Evolutionary conservation across 1,284 basidiomycete species (phyloP).

Genomic region (Pisolithus thermaeus): DNA sequence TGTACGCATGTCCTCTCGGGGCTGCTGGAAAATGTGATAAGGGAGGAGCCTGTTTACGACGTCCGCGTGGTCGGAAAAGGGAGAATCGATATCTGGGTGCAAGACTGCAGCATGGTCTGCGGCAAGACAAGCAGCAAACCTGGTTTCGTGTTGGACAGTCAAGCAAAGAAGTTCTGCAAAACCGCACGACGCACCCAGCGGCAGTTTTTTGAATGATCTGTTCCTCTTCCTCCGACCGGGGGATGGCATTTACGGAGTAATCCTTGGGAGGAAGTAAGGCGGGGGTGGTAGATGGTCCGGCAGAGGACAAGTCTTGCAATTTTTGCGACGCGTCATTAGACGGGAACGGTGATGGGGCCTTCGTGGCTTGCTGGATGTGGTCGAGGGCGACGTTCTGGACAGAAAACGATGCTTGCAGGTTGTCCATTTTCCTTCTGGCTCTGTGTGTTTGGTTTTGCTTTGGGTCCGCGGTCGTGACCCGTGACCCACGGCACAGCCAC

Average conservation of each 20-base stretch:
- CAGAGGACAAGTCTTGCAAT: conserved; percentile 5
- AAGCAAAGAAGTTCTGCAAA: conserved; percentile 9
- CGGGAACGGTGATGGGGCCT: conserved; percentile 4
- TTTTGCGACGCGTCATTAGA: conserved; percentile 8
- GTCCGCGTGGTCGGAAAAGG: conserved; percentile 57
- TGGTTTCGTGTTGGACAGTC: conserved; percentile 24
- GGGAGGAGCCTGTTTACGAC: conserved; percentile 62
- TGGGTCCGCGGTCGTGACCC: conserved; percentile 40
- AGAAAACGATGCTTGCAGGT: conserved; percentile 35
- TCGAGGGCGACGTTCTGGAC: conserved; percentile 19
- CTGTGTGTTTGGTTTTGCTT: conserved; percentile 48
- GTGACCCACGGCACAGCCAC: background rate
- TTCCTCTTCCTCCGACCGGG: conserved; percentile 26
- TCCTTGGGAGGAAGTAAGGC: conserved; percentile 1
- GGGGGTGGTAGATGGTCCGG: conserved; percentile 1
- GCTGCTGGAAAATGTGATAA: conserved; percentile 73
- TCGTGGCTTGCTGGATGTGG: conserved; percentile 8
- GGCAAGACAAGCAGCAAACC: conserved; percentile 50
- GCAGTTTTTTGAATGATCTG: conserved; percentile 39
- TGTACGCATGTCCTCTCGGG: conserved; percentile 50
- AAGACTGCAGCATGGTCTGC: conserved; percentile 55
- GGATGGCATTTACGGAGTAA: conserved; percentile 8
- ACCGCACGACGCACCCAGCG: conserved; percentile 37
- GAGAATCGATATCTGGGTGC: conserved; percentile 61
- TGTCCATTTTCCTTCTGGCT: conserved; percentile 52